phyloP scores from a whole-genome alignment of 179 eudicot genomes.

The Beta lomatogona region DNA sequence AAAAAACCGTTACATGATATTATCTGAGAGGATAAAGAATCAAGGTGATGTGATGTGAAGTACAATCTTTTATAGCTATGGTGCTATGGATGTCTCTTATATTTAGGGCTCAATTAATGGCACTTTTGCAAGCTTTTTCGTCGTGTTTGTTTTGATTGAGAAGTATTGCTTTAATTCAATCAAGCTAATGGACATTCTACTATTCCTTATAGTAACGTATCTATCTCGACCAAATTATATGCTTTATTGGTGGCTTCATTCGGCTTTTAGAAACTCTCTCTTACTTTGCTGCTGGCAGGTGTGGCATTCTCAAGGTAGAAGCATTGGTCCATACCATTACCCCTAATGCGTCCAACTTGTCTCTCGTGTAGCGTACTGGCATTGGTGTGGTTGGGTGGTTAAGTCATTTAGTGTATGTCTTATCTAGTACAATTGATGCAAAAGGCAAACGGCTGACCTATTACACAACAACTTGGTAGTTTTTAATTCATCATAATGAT shows the following conservation, averaged over 20 bases:
- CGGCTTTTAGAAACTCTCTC: not conserved
- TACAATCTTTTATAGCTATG: not conserved
- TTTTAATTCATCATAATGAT: not conserved
- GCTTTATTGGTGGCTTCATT: not conserved
- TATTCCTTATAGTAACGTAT: not conserved
- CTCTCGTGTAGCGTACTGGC: not conserved
- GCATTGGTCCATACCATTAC: not conserved
- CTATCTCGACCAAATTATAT: not conserved
- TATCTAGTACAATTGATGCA: not conserved
- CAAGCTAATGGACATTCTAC: not conserved
- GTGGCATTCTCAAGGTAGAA: not conserved
- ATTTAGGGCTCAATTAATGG: not conserved
- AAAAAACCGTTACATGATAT: slow-evolving; percentile 66
- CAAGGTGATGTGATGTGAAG: slow-evolving; percentile 46
- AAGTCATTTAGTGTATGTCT: not conserved
- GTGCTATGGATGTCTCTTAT: not conserved
- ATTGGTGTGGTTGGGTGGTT: not conserved
- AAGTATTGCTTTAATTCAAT: not conserved
- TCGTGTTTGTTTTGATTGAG: not conserved
- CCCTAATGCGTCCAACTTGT: not conserved
- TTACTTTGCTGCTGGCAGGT: not conserved
- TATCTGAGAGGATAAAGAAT: slow-evolving; percentile 70
- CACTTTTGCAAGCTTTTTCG: not conserved
- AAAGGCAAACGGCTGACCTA: not conserved
- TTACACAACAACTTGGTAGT: not conserved